Evolutionary conservation across 2,329 filamentous ascomycete genomes (phyloP).

Genomic region (Ophiognomonia clavigignenti-juglandacearum): DNA sequence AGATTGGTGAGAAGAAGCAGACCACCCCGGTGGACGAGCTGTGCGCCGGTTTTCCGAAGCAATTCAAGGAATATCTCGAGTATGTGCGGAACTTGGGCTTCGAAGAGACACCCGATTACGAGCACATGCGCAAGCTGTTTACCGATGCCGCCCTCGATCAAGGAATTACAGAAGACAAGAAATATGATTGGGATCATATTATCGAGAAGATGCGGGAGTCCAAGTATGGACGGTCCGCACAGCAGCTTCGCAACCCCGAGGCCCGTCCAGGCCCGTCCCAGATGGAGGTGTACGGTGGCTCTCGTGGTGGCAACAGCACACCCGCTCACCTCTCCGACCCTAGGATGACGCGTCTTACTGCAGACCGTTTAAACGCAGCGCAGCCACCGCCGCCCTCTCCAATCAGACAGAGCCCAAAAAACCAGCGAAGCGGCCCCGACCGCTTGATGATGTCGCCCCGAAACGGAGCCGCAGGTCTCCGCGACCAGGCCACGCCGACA

Average conservation of each 20-base stretch:
- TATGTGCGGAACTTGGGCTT: slow-evolving; percentile 98
- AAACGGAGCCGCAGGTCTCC: slow-evolving; percentile 67
- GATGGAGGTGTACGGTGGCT: slow-evolving; percentile 75
- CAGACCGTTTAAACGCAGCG: slow-evolving; percentile 89
- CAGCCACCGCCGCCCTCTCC: slow-evolving; percentile 84
- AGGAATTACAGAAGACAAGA: slow-evolving; percentile 84
- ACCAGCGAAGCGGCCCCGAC: slow-evolving; percentile 73
- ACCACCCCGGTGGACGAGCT: slow-evolving; percentile 95
- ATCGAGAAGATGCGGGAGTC: slow-evolving; percentile 73
- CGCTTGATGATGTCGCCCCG: slow-evolving; percentile 70
- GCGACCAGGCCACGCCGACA: slow-evolving; percentile 77
- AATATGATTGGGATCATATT: slow-evolving; percentile 76
- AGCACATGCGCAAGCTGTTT: slow-evolving; percentile 93
- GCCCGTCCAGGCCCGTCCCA: slow-evolving; percentile 74
- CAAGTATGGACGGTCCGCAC: slow-evolving; percentile 40
- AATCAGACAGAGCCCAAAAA: slow-evolving; percentile 73
- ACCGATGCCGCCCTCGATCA: slow-evolving; percentile 63
- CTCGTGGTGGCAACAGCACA: slow-evolving; percentile 61
- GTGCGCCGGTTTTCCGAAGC: slow-evolving; percentile 91
- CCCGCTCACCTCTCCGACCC: slow-evolving; percentile 53
- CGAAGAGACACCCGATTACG: slow-evolving; percentile 97
- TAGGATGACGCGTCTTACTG: slow-evolving; percentile 59
- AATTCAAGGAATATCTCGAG: slow-evolving; percentile 95
- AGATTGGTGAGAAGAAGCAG: slow-evolving; percentile 99
- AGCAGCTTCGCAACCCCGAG: slow-evolving; percentile 69